phyloP scores from a whole-genome alignment of 441 rosid species.

The Aleurites moluccanus region DNA sequence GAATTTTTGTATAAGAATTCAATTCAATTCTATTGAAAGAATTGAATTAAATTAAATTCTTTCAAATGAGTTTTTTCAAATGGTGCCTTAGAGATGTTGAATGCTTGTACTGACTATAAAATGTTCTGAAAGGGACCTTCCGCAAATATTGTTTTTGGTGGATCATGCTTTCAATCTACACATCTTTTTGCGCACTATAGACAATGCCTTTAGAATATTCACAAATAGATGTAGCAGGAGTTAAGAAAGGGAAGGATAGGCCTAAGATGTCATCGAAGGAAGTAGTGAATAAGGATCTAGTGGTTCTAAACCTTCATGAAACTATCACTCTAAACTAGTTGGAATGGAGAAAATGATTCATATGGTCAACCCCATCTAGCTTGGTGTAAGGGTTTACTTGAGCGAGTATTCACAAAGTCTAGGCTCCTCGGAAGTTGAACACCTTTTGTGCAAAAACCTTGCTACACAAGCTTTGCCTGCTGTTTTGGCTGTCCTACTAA shows the following conservation, averaged over 20 bases:
- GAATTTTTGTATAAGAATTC: too few relatives aligned
- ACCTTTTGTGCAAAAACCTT: not conserved
- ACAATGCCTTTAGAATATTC: not conserved
- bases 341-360: not conserved
- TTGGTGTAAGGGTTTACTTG: not conserved
- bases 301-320: not conserved
- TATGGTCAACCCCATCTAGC: too few relatives aligned
- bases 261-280: not conserved
- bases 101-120: not conserved
- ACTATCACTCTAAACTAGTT: too few relatives aligned
- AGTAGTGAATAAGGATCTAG: too few relatives aligned
- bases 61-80: too few relatives aligned
- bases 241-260: not conserved
- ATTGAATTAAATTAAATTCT: too few relatives aligned
- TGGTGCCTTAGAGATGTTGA: not conserved
- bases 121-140: not conserved
- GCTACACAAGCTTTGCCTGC: not conserved
- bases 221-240: not conserved
- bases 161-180: not conserved
- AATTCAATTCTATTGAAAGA: too few relatives aligned
- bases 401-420: not conserved
- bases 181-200: not conserved
- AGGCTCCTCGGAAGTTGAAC: not conserved
- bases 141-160: not conserved
- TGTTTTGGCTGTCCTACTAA: not conserved